Percentiles rank a stretch among this genome's conserved stretches.
Conservation (phyloP, 2,329 filamentous ascomycete species). For the Ophioceras dolichostomum region DNA sequence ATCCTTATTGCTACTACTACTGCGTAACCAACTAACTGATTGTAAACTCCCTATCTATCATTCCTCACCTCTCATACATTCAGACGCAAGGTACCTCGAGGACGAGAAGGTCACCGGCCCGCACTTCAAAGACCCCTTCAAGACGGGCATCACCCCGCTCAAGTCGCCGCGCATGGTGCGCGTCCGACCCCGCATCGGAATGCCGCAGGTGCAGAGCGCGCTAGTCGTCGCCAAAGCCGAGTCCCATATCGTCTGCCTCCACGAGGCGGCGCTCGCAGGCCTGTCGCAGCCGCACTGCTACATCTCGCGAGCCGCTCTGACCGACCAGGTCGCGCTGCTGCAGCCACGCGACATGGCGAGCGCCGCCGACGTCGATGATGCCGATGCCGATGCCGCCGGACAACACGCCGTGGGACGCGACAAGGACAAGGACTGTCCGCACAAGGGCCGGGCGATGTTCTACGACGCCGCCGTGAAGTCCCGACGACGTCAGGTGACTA, state of each 20-base stretch:
- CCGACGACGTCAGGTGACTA: too few relatives aligned
- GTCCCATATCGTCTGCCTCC: slow-evolving; percentile 44
- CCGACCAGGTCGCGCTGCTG: slow-evolving; percentile 27
- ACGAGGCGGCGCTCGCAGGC: slow-evolving; percentile 50
- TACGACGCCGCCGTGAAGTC: slow-evolving; percentile 43
- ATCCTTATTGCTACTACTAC: too few relatives aligned
- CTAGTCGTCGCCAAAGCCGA: too few relatives aligned
- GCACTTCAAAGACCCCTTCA: slow-evolving; percentile 57
- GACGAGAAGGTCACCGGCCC: slow-evolving; percentile 20
- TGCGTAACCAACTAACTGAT: too few relatives aligned
- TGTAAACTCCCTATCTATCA: too few relatives aligned
- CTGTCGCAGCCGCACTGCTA: slow-evolving; percentile 50
- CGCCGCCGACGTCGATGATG: too few relatives aligned
- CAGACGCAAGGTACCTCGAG: slow-evolving; percentile 23
- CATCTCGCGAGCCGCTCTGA: slow-evolving; percentile 36
- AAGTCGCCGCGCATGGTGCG: slow-evolving; percentile 38
- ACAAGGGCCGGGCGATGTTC: slow-evolving; percentile 55
- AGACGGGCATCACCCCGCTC: slow-evolving; percentile 50
- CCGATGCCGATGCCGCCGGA: slow-evolving; percentile 35
- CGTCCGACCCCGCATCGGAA: slow-evolving; percentile 34
- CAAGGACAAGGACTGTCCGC: slow-evolving; percentile 48
- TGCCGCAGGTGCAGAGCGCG: slow-evolving; percentile 27
- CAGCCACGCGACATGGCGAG: slow-evolving; percentile 38
- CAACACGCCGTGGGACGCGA: slow-evolving; percentile 36
- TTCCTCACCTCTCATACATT: too few relatives aligned